Percentiles rank a stretch among this genome's conserved stretches.
Conservation (phyloP, 2,329 filamentous ascomycete species). For the Eutypella sp. region DNA sequence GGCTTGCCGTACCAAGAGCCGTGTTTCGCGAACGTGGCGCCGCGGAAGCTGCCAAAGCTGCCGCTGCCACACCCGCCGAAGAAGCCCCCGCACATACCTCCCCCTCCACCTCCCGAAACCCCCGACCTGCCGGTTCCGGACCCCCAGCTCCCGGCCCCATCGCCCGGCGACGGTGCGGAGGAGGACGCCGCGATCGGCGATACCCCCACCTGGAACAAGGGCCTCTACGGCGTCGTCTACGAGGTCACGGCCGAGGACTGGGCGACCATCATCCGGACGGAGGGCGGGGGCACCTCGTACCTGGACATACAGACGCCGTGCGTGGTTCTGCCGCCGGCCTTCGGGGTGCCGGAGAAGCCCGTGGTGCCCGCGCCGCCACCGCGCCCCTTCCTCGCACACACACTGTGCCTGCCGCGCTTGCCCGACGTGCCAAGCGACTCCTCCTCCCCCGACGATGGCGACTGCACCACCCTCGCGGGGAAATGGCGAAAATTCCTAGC, state of each 20-base stretch:
- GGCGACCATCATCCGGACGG: constrained; percentile 79
- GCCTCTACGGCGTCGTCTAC: constrained; percentile 89
- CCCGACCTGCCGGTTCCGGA: constrained; percentile 7
- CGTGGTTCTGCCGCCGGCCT: constrained; percentile 56
- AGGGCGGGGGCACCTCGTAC: constrained; percentile 84
- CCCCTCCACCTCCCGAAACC: neutral
- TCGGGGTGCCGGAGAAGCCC: constrained; percentile 60
- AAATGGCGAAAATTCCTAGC: neutral
- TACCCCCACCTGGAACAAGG: constrained; percentile 65
- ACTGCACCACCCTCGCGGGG: constrained; percentile 42
- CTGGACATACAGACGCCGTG: constrained; percentile 78
- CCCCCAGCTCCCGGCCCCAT: constrained; percentile 22
- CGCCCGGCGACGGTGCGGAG: neutral
- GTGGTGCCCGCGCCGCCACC: constrained; percentile 44
- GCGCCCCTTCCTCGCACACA: constrained; percentile 72
- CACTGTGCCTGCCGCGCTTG: constrained; percentile 65
- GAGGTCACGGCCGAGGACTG: constrained; percentile 84
- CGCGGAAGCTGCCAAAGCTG: constrained; percentile 47
- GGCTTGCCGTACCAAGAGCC: constrained; percentile 85
- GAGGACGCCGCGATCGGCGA: constrained; percentile 26
- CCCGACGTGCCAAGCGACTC: constrained; percentile 28
- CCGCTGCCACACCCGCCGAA: no score
- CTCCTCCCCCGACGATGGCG: constrained; percentile 10
- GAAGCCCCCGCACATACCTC: neutral
- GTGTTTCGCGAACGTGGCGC: constrained; percentile 80